Percentiles rank a stretch among this genome's conserved stretches.
phyloP scores from a whole-genome alignment of 2,329 filamentous ascomycete genomes.

The Colletotrichum chrysophilum region DNA sequence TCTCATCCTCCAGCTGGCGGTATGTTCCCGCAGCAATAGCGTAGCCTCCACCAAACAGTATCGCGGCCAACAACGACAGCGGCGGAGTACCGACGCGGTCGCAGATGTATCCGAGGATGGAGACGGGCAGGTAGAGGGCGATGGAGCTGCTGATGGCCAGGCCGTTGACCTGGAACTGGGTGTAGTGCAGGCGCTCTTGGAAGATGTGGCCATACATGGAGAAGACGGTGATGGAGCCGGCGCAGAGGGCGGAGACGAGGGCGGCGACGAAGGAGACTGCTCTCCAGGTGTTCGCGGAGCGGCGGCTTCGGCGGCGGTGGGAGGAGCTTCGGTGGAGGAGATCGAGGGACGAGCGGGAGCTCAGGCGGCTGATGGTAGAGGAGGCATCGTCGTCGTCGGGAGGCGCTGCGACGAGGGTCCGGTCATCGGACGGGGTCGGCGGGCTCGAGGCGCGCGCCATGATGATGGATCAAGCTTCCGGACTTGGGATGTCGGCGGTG shows the following conservation, averaged over 20 bases:
- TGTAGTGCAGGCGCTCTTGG: constrained; percentile 84
- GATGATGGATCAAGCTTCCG: not conserved
- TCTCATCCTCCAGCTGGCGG: constrained; percentile 53
- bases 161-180: constrained; percentile 89
- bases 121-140: constrained; percentile 90
- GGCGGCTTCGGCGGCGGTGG: constrained; percentile 15
- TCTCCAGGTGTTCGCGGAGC: constrained; percentile 37
- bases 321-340: constrained; percentile 11
- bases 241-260: constrained; percentile 71
- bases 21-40: constrained; percentile 83
- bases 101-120: constrained; percentile 87
- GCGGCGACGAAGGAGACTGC: constrained; percentile 58
- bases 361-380: constrained; percentile 22
- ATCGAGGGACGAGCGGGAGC: constrained; percentile 26
- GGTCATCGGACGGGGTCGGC: not conserved
- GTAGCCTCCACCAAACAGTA: constrained; percentile 83
- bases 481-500: not conserved
- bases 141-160: constrained; percentile 87
- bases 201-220: constrained; percentile 93
- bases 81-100: constrained; percentile 85
- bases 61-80: constrained; percentile 73
- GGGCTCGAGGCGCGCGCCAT: constrained; percentile 18
- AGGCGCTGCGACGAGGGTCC: not conserved
- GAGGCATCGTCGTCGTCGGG: constrained; percentile 16
- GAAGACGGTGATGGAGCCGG: constrained; percentile 91